Evolutionary conservation across 2,329 filamentous ascomycete genomes (phyloP).

Genomic region (Trichoderma sp.): DNA sequence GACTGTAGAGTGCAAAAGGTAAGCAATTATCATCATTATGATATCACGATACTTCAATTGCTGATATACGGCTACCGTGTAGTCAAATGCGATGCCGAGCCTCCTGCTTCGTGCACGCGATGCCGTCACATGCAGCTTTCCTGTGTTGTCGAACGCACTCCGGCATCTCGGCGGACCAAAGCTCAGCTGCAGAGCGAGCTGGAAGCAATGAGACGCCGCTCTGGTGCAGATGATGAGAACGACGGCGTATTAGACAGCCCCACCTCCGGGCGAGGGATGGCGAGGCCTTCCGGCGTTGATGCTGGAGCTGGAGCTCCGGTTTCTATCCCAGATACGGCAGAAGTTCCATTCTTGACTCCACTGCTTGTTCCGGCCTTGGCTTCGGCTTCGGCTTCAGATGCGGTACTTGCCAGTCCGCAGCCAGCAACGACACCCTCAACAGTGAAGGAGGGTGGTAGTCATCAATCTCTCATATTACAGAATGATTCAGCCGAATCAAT

Average conservation of each 20-base stretch:
- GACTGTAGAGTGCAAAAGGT: slow-evolving; percentile 16
- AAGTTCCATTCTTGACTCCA: background rate
- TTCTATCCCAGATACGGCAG: background rate
- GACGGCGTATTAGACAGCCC: background rate
- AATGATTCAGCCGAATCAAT: background rate
- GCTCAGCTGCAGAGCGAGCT: slow-evolving; percentile 9
- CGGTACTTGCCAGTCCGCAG: background rate
- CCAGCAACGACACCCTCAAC: background rate
- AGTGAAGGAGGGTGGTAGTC: background rate
- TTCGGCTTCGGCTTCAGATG: background rate
- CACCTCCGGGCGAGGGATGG: background rate
- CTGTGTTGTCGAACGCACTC: background rate
- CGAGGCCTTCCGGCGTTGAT: background rate
- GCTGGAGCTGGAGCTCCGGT: background rate
- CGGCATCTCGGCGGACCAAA: slow-evolving; percentile 11
- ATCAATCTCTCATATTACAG: background rate
- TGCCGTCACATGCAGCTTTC: slow-evolving; percentile 11
- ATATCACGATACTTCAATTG: background rate
- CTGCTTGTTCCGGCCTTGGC: background rate
- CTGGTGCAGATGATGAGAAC: background rate
- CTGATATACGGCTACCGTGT: background rate
- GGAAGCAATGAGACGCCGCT: background rate
- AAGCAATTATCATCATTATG: background rate
- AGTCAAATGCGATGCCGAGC: slow-evolving; percentile 16
- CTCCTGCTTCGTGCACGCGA: background rate